These are phyloP conservation scores for Phytopythium boreale DNA, from an alignment of 352 stramenopile species.

Conservation along the genomic window DNA sequence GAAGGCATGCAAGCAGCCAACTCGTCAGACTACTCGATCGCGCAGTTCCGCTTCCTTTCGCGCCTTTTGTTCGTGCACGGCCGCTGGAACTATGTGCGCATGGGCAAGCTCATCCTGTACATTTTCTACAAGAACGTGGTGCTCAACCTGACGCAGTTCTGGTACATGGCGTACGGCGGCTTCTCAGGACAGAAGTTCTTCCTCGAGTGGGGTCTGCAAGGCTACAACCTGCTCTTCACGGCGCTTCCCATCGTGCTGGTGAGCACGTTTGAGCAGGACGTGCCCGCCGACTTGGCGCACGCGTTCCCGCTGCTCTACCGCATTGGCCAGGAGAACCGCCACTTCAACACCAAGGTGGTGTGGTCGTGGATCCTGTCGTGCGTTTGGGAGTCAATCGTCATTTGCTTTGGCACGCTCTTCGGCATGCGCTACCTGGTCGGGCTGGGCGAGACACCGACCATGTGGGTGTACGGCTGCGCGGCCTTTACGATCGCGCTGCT, in stretches of 20 bases:
- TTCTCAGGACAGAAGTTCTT: conserved; percentile 89
- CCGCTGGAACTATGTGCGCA: conserved; percentile 92
- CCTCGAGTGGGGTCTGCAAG: conserved; percentile 82
- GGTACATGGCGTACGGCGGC: conserved; percentile 91
- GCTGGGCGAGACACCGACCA: conserved; percentile 85
- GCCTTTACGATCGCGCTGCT: conserved; percentile 94
- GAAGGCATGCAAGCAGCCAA: conserved; percentile 95
- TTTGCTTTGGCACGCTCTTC: conserved; percentile 81
- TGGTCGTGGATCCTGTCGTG: conserved; percentile 82
- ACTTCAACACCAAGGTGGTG: conserved; percentile 86
- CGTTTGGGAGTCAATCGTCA: conserved; percentile 80
- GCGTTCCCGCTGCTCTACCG: conserved; percentile 81
- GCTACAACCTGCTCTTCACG: conserved; percentile 89
- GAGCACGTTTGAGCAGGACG: conserved; percentile 84
- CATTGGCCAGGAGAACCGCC: conserved; percentile 78
- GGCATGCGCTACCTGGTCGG: conserved; percentile 77
- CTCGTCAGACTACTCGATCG: conserved; percentile 93
- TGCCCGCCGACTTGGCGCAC: conserved; percentile 61
- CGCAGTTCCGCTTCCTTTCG: conserved; percentile 92
- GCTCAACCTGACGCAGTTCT: conserved; percentile 94
- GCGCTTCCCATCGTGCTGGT: conserved; percentile 82
- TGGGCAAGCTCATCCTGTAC: conserved; percentile 92
- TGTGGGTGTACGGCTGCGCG: conserved; percentile 93
- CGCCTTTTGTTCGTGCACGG: conserved; percentile 92
- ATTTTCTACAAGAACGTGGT: conserved; percentile 97